phyloP scores from a whole-genome alignment of 495 filamentous ascomycete genomes.

The Delitschia confertaspora region DNA sequence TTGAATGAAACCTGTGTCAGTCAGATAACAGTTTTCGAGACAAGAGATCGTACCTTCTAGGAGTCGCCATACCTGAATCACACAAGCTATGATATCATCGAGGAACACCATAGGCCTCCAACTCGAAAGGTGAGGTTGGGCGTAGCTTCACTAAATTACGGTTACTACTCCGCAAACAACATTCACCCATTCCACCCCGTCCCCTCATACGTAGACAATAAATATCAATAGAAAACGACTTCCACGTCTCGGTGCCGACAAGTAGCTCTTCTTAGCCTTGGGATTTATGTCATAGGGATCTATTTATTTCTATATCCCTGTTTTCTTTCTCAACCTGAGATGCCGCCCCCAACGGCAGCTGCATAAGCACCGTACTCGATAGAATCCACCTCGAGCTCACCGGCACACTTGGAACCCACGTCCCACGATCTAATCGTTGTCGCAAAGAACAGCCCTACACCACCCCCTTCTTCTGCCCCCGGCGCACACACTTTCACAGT shows the following conservation, averaged over 20 bases:
- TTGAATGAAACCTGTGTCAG: no score
- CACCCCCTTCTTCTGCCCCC: conserved; percentile 14
- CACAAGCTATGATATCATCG: no score
- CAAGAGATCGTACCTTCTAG: no score
- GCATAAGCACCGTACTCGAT: conserved; percentile 34
- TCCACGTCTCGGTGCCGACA: conserved; percentile 21
- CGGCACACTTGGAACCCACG: conserved; percentile 39
- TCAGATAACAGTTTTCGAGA: no score
- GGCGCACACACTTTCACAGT: conserved; percentile 40
- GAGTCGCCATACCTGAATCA: no score
- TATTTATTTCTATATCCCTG: conserved; percentile 8
- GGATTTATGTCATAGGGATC: conserved; percentile 17
- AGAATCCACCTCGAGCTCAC: conserved; percentile 33
- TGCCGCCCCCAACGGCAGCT: conserved; percentile 41
- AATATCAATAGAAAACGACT: conserved; percentile 6
- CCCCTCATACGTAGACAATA: no score
- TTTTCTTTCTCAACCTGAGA: conserved; percentile 35
- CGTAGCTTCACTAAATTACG: no score
- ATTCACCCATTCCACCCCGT: no score
- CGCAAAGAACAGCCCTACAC: conserved; percentile 36
- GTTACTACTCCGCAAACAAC: no score
- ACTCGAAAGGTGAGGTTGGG: no score
- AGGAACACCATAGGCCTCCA: no score
- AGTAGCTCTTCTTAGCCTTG: conserved; percentile 13
- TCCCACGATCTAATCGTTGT: conserved; percentile 36